Evolutionary conservation across 768 basidiomycete species (phyloP).

Genomic region (Hortiboletus campestris): DNA sequence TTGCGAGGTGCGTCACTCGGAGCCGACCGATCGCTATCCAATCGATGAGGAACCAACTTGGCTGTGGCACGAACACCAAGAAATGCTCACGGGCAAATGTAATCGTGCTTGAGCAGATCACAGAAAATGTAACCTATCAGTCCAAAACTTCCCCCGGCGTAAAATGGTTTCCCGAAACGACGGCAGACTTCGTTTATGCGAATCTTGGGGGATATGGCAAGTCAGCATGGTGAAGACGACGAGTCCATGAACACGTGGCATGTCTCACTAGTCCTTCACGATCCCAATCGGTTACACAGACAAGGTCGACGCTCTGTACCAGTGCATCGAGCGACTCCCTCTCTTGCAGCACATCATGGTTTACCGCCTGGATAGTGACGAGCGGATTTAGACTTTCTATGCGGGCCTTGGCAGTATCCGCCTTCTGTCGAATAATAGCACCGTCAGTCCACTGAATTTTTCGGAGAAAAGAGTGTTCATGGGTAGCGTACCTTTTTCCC

Average conservation of each 20-base stretch:
- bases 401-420: constrained; percentile 78
- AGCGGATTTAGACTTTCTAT: constrained; percentile 92
- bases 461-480: constrained; percentile 15
- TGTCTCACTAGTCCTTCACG: constrained; percentile 65
- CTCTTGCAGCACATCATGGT: constrained; percentile 47
- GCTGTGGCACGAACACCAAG: constrained; percentile 1
- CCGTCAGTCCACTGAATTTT: constrained; percentile 37
- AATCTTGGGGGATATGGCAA: constrained; percentile 46
- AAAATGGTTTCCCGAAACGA: constrained; percentile 72
- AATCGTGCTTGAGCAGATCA: constrained; percentile 85
- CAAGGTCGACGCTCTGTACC: constrained; percentile 70
- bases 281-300: constrained; percentile 82
- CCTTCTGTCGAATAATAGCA: constrained; percentile 53
- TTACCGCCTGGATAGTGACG: constrained; percentile 72
- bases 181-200: constrained; percentile 80
- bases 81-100: constrained; percentile 72
- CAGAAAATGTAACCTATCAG: constrained; percentile 92
- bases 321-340: constrained; percentile 55
- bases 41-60: constrained; percentile 9
- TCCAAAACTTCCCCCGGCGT: constrained; percentile 91
- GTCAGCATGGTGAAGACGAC: constrained; percentile 7
- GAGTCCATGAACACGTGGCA: background rate
- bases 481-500: constrained; percentile 68
- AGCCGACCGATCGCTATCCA: constrained; percentile 59
- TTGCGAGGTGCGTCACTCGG: constrained; percentile 57